phyloP scores from a whole-genome alignment of 192 early-diverging fungal genomes.

The Coemansia sp. region DNA sequence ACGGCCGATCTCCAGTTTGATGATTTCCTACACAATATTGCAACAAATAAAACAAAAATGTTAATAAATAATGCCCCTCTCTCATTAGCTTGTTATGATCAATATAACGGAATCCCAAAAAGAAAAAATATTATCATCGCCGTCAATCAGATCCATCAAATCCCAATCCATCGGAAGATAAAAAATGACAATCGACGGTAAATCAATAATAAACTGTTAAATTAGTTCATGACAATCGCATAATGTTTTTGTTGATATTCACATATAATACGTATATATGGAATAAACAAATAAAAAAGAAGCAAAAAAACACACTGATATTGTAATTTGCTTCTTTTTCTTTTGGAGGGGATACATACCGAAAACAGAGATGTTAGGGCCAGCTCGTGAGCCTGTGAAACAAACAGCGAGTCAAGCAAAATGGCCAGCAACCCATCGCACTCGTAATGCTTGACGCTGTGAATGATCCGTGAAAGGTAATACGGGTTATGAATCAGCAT shows the following conservation, averaged over 20 bases:
- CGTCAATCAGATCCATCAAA: too few relatives aligned
- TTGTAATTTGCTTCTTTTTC: too few relatives aligned
- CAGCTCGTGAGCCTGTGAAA: constrained; percentile 17
- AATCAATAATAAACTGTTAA: too few relatives aligned
- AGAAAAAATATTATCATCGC: too few relatives aligned
- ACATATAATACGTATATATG: neutral
- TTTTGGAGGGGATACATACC: constrained; percentile 34
- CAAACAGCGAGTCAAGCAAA: constrained; percentile 45
- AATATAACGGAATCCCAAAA: too few relatives aligned
- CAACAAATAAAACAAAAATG: neutral
- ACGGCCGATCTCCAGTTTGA: constrained; percentile 44
- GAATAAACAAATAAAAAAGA: neutral
- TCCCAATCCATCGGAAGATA: too few relatives aligned
- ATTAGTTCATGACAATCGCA: too few relatives aligned
- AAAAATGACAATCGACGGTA: too few relatives aligned
- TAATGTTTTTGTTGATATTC: neutral
- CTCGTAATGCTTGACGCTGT: constrained; percentile 40
- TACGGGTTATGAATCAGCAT: constrained; percentile 38
- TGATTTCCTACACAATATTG: constrained; percentile 29
- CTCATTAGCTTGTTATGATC: too few relatives aligned
- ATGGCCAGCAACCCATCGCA: constrained; percentile 43
- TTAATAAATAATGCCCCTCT: too few relatives aligned
- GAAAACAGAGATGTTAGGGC: constrained; percentile 38
- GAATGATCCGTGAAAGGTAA: constrained; percentile 37
- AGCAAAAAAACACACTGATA: too few relatives aligned